Evolutionary conservation across 1,139 yeast genomes (phyloP).

Genomic region (Zhuliangozyma parablackwelliae): DNA sequence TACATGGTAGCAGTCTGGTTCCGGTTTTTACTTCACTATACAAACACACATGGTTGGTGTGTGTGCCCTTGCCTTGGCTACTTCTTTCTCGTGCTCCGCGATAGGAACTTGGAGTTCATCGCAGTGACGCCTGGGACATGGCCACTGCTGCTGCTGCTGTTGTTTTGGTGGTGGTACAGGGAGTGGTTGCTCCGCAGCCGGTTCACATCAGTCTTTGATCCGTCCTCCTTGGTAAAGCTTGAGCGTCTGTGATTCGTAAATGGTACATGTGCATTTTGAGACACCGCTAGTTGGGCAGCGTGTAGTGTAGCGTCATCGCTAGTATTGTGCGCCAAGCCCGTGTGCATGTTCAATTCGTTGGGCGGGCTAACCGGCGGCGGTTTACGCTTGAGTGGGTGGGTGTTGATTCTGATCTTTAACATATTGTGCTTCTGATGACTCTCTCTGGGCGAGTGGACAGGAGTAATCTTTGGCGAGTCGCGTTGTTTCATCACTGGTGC

Average conservation of each 20-base stretch:
- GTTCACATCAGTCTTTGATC: conserved; percentile 4
- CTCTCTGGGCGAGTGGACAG: conserved; percentile 3
- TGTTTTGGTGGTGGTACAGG: too few species aligned
- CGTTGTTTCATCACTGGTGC: conserved; percentile 16
- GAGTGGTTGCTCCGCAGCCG: too few species aligned
- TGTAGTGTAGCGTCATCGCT: conserved; percentile 27
- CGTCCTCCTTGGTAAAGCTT: conserved; percentile 34
- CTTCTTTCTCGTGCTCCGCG: conserved; percentile 39
- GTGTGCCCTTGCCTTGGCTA: conserved; percentile 12
- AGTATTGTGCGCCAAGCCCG: conserved; percentile 25
- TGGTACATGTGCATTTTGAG: conserved; percentile 23
- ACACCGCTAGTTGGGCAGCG: conserved; percentile 47
- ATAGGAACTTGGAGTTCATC: conserved; percentile 41
- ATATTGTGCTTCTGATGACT: conserved; percentile 3
- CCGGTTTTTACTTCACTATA: too few species aligned
- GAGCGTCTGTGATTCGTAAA: conserved; percentile 29
- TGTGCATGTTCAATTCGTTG: conserved; percentile 25
- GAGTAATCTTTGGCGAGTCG: not conserved
- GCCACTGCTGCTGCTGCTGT: conserved; percentile 3
- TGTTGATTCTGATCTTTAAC: conserved; percentile 5
- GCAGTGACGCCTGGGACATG: conserved; percentile 26
- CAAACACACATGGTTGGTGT: too few species aligned
- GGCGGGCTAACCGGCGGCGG: conserved; percentile 31
- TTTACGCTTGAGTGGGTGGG: conserved; percentile 22
- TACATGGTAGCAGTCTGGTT: too few species aligned